phyloP scores from a whole-genome alignment of 73 alveolate species.

The Paramecium sonneborni region DNA sequence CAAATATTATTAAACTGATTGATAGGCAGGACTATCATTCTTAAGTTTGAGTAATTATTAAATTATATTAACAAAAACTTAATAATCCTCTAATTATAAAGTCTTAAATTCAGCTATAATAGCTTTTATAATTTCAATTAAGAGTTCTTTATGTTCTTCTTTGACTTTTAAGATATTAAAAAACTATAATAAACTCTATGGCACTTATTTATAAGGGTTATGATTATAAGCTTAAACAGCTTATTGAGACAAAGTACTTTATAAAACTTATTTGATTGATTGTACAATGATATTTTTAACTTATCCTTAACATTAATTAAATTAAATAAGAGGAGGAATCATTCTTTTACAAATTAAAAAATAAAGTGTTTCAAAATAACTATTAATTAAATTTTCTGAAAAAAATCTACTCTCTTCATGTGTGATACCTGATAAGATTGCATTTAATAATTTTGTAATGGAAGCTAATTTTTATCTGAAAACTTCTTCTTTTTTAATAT shows the following conservation, averaged over 20 bases:
- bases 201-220: constrained; percentile 40
- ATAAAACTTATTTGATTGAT: background rate
- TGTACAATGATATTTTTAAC: background rate
- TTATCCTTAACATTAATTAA: background rate
- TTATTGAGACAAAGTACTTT: background rate
- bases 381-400: constrained; percentile 36
- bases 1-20: background rate
- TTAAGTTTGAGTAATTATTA: background rate
- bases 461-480: background rate
- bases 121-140: background rate
- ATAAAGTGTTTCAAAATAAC: constrained; percentile 33
- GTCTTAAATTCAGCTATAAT: background rate
- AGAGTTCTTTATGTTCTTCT: background rate
- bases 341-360: constrained; percentile 25
- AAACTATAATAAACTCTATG: background rate
- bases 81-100: background rate
- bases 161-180: background rate
- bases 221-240: constrained; percentile 20
- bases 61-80: background rate
- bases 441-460: background rate
- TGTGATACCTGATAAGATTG: background rate
- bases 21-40: background rate
- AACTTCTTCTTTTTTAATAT: background rate
- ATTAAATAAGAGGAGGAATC: background rate
- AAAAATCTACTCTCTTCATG: constrained; percentile 49